Percentiles rank a stretch among this genome's conserved stretches.
Evolutionary conservation across 352 stramenopile genomes (phyloP).

Genomic region (Globisporangium paroecandrum): DNA sequence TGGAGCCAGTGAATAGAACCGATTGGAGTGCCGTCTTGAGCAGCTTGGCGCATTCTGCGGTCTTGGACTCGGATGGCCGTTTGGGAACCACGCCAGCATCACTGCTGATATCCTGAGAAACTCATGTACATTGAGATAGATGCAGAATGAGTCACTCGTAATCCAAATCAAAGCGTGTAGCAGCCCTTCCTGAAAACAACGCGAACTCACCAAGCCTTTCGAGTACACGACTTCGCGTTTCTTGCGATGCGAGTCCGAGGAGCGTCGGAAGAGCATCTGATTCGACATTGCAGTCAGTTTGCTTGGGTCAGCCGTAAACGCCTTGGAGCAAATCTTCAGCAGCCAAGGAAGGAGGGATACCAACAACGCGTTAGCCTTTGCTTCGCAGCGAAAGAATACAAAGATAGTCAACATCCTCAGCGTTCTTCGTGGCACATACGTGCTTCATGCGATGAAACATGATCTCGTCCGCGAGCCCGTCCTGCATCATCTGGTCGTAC

Average conservation of each 20-base stretch:
- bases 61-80: constrained; percentile 62
- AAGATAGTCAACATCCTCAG: background rate
- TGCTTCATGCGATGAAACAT: constrained; percentile 81
- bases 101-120: constrained; percentile 31
- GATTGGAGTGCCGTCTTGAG: constrained; percentile 59
- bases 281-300: constrained; percentile 22
- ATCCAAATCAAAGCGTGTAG: constrained; percentile 1
- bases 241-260: constrained; percentile 55
- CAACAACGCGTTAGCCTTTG: background rate
- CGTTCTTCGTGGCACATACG: constrained; percentile 18
- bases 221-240: constrained; percentile 74
- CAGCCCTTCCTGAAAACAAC: background rate
- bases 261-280: constrained; percentile 43
- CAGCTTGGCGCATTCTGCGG: constrained; percentile 36
- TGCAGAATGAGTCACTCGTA: background rate
- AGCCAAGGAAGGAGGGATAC: background rate
- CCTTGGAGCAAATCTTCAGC: constrained; percentile 34
- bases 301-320: constrained; percentile 38
- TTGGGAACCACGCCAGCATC: constrained; percentile 34
- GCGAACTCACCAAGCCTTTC: constrained; percentile 46
- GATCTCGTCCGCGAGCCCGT: constrained; percentile 56
- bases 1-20: constrained; percentile 62
- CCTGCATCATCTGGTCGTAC: constrained; percentile 58
- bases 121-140: background rate
- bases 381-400: background rate